Percentiles rank a stretch among this genome's conserved stretches.
These are phyloP conservation scores for Taxawa tesnikishii DNA, from an alignment of 2,329 filamentous ascomycete genomes.

Conservation along the genomic window DNA sequence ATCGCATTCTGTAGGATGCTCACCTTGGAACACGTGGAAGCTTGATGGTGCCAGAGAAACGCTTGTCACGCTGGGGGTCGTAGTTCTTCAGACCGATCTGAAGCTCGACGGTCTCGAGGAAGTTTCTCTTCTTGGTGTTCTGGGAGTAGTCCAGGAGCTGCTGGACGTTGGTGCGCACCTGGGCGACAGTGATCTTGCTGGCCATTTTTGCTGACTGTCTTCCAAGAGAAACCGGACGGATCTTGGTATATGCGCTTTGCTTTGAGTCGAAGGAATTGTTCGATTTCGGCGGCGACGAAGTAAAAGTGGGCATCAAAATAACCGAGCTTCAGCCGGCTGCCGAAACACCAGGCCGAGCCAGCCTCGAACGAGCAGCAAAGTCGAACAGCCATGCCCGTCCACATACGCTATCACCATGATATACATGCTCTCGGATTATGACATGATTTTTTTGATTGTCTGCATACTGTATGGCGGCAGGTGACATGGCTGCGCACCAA, in stretches of 20 bases:
- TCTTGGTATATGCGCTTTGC: conserved; percentile 17
- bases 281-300: no score
- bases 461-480: no score
- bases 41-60: conserved; percentile 99
- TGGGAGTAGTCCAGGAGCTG: conserved; percentile 82
- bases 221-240: conserved; percentile 33
- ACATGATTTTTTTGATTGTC: not conserved
- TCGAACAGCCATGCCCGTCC: no score
- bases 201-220: conserved; percentile 41
- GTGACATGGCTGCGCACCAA: no score
- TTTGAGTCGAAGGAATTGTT: no score
- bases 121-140: conserved; percentile 29
- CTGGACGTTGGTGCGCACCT: conserved; percentile 90
- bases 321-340: no score
- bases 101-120: conserved; percentile 35
- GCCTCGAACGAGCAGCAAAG: no score
- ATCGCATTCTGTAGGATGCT: conserved; percentile 48
- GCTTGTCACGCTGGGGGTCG: conserved; percentile 98
- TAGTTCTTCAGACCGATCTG: conserved; percentile 97
- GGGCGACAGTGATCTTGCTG: conserved; percentile 81
- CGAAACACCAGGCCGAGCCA: no score
- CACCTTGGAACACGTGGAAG: conserved; percentile 88
- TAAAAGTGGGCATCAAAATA: conserved; percentile 1
- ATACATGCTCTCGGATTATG: no score
- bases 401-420: not conserved